phyloP scores from a whole-genome alignment of 176 grass and related monocot species.

The Zoysia pacifica region DNA sequence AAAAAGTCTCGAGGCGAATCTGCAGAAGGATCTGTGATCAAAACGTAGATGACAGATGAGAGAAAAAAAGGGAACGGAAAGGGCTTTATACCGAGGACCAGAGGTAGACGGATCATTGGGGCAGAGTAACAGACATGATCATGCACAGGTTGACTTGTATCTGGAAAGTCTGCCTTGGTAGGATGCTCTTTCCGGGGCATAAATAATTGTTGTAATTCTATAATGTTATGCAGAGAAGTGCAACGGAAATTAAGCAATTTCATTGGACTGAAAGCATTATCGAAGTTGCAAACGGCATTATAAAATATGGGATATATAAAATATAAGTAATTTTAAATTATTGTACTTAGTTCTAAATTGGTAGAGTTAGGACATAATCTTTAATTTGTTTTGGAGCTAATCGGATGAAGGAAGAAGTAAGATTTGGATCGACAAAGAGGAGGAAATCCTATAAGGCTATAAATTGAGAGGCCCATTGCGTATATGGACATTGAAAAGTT shows the following conservation, averaged over 20 bases:
- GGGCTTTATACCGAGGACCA: background rate
- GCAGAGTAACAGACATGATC: constrained; percentile 29
- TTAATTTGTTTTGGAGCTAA: no score
- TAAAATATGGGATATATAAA: background rate
- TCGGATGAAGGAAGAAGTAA: no score
- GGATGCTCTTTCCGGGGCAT: background rate
- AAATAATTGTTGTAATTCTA: background rate
- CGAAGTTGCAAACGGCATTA: background rate
- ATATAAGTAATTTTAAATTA: no score
- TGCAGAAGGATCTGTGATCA: constrained; percentile 23
- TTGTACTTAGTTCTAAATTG: no score
- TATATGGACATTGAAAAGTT: no score
- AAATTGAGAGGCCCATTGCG: no score
- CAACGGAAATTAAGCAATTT: background rate
- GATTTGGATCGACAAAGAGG: no score
- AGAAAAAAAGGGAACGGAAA: background rate
- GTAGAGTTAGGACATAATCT: no score
- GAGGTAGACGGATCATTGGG: constrained; percentile 27
- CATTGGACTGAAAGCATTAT: background rate
- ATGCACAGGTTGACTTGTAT: constrained; percentile 25
- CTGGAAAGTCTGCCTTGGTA: background rate
- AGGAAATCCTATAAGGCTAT: no score
- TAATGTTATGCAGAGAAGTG: background rate
- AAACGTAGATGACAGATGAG: constrained; percentile 2
- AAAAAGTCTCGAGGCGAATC: constrained; percentile 19